phyloP scores from a whole-genome alignment of 495 filamentous ascomycete species.

The Entonaema liquescens region DNA sequence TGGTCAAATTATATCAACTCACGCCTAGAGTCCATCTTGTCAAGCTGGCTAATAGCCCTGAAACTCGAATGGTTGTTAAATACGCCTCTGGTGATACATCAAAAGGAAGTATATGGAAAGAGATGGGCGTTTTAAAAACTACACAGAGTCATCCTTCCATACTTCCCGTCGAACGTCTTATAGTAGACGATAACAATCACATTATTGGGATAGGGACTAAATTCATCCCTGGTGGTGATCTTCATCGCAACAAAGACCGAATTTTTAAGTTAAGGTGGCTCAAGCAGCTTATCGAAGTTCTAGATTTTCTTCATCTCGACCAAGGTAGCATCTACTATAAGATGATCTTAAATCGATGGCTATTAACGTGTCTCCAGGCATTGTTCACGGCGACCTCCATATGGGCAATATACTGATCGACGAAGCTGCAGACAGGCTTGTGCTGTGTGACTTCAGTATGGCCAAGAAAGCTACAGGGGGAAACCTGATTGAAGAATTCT shows the following conservation, averaged over 20 bases:
- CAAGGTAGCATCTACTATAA: not conserved
- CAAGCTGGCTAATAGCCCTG: not conserved
- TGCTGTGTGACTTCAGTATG: not conserved
- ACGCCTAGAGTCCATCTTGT: not conserved
- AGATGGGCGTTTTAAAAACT: not conserved
- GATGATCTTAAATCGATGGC: not conserved
- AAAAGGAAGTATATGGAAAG: not conserved
- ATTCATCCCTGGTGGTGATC: not conserved
- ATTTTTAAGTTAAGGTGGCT: not conserved
- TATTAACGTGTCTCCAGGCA: not conserved
- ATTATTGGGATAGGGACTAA: not conserved
- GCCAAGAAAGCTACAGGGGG: not conserved
- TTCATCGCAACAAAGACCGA: not conserved
- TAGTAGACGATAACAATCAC: not conserved
- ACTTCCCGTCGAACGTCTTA: not conserved
- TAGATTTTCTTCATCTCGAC: not conserved
- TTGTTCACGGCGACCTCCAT: not conserved
- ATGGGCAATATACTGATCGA: not conserved
- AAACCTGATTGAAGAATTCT: not conserved
- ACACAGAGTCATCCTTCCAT: not conserved
- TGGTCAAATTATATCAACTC: not conserved
- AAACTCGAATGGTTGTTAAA: not conserved
- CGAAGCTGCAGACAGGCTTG: slow-evolving; percentile 4
- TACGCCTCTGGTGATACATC: not conserved
- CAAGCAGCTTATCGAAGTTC: not conserved